Conservation (phyloP, 1,139 yeast species). For the Pichia sp. region DNA sequence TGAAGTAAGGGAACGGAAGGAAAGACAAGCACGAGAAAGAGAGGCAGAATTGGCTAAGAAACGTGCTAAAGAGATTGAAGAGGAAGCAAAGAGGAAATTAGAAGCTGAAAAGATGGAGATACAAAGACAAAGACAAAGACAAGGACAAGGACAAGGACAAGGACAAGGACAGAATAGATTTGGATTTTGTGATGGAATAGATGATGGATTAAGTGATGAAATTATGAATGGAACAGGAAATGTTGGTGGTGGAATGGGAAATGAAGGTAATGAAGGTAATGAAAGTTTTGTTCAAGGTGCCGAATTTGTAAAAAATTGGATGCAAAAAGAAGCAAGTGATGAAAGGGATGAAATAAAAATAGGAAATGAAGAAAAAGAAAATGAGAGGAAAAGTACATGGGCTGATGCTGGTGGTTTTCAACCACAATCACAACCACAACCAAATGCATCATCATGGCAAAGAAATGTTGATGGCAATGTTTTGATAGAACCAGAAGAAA, state of each 20-base stretch:
- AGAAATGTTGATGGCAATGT: constrained; percentile 4
- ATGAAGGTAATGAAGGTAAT: background rate
- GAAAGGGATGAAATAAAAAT: background rate
- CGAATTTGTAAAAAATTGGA: constrained; percentile 3
- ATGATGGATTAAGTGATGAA: background rate
- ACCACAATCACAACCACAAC: background rate
- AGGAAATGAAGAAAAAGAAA: no score
- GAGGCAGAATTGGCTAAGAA: constrained; percentile 10
- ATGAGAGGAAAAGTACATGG: constrained; percentile 4
- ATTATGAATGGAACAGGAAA: background rate
- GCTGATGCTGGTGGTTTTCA: constrained; percentile 3
- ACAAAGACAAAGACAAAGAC: background rate
- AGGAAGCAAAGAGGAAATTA: constrained; percentile 3
- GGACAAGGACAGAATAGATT: background rate
- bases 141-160: background rate
- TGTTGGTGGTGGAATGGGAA: no score
- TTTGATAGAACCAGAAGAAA: background rate
- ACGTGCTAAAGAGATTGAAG: constrained; percentile 11
- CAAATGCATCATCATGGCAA: background rate
- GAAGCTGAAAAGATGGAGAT: background rate
- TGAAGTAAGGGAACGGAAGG: constrained; percentile 2
- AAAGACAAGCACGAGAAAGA: constrained; percentile 3
- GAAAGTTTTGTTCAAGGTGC: constrained; percentile 2
- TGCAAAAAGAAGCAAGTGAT: background rate
- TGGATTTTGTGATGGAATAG: background rate